phyloP scores from a whole-genome alignment of 2,329 filamentous ascomycete species.

The Curvularia sp. region DNA sequence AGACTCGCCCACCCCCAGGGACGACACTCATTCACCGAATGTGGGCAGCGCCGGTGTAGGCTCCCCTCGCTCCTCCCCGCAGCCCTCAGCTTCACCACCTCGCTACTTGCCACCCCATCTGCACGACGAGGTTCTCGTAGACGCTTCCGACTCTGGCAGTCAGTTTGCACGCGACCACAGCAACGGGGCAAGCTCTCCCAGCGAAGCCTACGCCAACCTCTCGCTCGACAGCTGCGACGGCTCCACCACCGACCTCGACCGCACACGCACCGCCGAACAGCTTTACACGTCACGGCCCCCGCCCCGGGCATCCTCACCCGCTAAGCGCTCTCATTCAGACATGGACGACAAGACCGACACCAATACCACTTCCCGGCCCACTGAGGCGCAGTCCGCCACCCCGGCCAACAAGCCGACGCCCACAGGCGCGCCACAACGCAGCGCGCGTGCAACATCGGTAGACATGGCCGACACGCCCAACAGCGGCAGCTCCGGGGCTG shows the following conservation, averaged over 20 bases:
- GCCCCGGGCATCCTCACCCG: slow-evolving; percentile 60
- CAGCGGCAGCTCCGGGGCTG: slow-evolving; percentile 40
- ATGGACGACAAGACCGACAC: slow-evolving; percentile 55
- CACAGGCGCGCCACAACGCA: slow-evolving; percentile 30
- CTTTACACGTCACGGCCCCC: slow-evolving; percentile 27
- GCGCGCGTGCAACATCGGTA: slow-evolving; percentile 51
- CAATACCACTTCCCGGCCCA: slow-evolving; percentile 9
- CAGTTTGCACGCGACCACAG: slow-evolving; percentile 44
- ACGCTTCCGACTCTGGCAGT: slow-evolving; percentile 40
- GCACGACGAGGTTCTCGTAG: slow-evolving; percentile 58
- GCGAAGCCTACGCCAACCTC: slow-evolving; percentile 61
- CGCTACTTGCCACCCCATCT: slow-evolving; percentile 65
- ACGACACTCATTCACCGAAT: slow-evolving; percentile 41
- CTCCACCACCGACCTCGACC: slow-evolving; percentile 38
- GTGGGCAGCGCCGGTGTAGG: slow-evolving; percentile 37
- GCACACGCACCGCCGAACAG: slow-evolving; percentile 30
- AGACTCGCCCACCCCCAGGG: slow-evolving; percentile 20
- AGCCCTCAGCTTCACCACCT: slow-evolving; percentile 50
- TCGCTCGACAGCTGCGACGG: slow-evolving; percentile 56
- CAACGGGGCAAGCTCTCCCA: slow-evolving; percentile 57
- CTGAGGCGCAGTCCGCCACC: slow-evolving; percentile 38
- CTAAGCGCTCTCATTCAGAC: slow-evolving; percentile 63
- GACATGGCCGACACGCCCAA: slow-evolving; percentile 53
- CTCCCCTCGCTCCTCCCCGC: slow-evolving; percentile 51
- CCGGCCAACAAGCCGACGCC: slow-evolving; percentile 36